Base-by-base conservation (phyloP, 108 stramenopile genomes). In the Cyclotella choctawhatcheeana region DNA sequence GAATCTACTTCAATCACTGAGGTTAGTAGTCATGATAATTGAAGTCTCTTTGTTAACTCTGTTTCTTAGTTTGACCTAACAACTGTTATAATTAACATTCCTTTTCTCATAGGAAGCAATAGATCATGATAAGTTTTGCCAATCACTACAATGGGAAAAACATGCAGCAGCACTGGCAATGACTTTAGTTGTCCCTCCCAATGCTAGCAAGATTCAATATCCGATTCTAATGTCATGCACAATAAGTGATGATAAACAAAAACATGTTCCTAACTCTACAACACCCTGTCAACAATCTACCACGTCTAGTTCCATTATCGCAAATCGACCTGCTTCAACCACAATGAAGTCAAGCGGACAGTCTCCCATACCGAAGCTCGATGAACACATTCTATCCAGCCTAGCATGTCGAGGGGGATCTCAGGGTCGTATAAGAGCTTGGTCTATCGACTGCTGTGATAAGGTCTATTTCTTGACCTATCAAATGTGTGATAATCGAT, bases 401-500 rank as follows among this genome's bases (percentile, higher is more conserved):
- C 64, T 89, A 16, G 83, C 67, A 21, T 53, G 25, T 44, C 82
- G 92, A 54, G 92, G 90, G 25, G 90, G 88, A 6, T 56, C 74
- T 33, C 74, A 83, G 64, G 94, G 94, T 26, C 62, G 76, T 45
- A 95, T 95, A 52, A 85, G 94, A 40, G 86, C 87, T 30, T 95
- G 94, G 94, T 87, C 91, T 13, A 56, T 93, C 22, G 88, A 87
- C 58, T 24, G 31, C 26, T 1, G 60, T 21, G 34, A 58, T 69
- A 20, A 24, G 62, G 17, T 32, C 62, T 33, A 53, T 62, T 52
- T 51, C 25, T 83, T 93, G 20, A 89, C 89, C 0, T 95, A 93
- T 68, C 92, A 93, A 61, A 82, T 95, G 74, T 77, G 73, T 34
- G 77, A 82, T 5, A 95, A 95, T 76, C 82, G 94, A 48, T 95